Evolutionary conservation across 129 eudicot genomes (phyloP).

Genomic region (Chrysanthemum seticuspe): DNA sequence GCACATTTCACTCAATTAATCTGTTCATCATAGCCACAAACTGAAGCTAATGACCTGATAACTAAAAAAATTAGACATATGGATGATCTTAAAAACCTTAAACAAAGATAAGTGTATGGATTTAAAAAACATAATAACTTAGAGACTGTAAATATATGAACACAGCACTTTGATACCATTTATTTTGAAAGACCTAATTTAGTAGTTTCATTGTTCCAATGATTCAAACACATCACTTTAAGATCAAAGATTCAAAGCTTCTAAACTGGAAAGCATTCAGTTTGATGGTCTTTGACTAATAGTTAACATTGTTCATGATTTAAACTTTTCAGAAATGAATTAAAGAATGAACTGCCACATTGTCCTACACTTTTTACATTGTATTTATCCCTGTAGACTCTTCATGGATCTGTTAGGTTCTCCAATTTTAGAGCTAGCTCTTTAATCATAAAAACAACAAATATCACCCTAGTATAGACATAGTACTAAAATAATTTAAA

Average conservation of each 20-base stretch:
- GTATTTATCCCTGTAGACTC: too few species aligned
- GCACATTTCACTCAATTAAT: too few species aligned
- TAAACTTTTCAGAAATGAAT: neutral
- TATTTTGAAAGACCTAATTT: neutral
- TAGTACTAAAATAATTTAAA: too few species aligned
- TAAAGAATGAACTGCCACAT: too few species aligned
- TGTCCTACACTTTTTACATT: too few species aligned
- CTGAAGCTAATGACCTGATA: neutral
- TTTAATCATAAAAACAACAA: too few species aligned
- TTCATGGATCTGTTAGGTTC: too few species aligned
- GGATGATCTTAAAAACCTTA: neutral
- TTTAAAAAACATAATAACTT: neutral
- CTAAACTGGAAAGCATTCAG: neutral
- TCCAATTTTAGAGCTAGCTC: too few species aligned
- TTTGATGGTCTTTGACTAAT: neutral
- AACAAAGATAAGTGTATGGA: too few species aligned
- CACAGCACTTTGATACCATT: neutral
- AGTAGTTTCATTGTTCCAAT: neutral
- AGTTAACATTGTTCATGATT: constrained; percentile 12
- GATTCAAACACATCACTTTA: neutral
- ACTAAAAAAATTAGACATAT: neutral
- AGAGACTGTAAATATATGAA: neutral
- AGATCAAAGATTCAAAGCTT: neutral
- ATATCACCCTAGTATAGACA: too few species aligned
- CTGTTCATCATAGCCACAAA: too few species aligned